A percentile compares a stretch with the other conserved stretches of the same genome.
phyloP scores from a whole-genome alignment of 2,329 filamentous ascomycete species.

The Paracorniculantispora psalliotae region DNA sequence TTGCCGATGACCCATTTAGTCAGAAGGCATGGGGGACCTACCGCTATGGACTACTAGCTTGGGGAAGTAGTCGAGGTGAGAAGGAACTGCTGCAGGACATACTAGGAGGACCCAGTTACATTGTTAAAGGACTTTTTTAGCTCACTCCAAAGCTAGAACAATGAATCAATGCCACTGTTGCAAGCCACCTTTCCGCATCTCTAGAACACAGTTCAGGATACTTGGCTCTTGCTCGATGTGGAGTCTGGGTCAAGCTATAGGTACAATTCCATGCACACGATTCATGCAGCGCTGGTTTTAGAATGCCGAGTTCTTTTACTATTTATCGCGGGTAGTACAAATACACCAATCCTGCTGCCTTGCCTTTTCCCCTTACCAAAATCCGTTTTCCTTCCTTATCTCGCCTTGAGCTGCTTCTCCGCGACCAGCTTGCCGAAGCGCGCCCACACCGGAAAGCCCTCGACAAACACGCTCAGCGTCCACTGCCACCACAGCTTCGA shows the following conservation, averaged over 20 bases:
- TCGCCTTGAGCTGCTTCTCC: constrained; percentile 8
- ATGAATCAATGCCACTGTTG: no score
- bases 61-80: not conserved
- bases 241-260: no score
- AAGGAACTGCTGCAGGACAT: not conserved
- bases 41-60: not conserved
- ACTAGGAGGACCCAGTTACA: not conserved
- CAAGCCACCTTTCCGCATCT: no score
- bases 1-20: not conserved
- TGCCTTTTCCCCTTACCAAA: no score
- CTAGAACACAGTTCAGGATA: no score
- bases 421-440: constrained; percentile 7
- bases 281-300: no score
- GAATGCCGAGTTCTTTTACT: no score
- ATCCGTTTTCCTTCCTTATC: not conserved
- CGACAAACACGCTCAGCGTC: constrained; percentile 10
- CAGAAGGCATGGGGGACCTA: not conserved
- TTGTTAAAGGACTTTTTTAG: not conserved
- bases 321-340: no score
- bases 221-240: no score
- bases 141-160: not conserved
- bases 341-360: no score
- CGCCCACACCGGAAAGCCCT: constrained; percentile 11
- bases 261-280: no score
- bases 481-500: constrained; percentile 12